Base-by-base conservation (phyloP, 2,329 filamentous ascomycete genomes). In the Penicillium oxalicum region DNA sequence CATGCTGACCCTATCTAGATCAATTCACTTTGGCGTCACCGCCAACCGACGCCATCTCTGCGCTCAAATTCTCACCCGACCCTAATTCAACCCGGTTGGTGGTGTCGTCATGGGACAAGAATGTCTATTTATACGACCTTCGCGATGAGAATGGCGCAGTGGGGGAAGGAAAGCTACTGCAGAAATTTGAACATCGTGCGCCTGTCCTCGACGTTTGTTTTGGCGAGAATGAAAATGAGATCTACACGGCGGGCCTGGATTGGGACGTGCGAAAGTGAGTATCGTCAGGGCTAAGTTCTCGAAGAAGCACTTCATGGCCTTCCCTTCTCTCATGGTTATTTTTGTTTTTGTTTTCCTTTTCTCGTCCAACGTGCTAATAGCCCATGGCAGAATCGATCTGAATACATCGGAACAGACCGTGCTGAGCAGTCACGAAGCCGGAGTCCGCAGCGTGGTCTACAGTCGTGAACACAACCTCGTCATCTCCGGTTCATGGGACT, bases 51-150 rank as follows among this genome's bases (percentile, higher is more conserved):
- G 88, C 87, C 61, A 86, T 97, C 61, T 95, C 91, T 41, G 79
- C 89, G 25, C 76, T 97, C 62, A 83, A 83, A 64, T 98, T 95
- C 77, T 88, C 91, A 56, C 87, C 89, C 33, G 74, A 78, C 56
- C 86, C 89, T 25, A 73, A 78, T 52, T 82, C 84, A n/a, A 79
- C 84, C 46, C 86, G 84, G 59, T 79, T 98, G 34, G 81, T 94
- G n/a, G 91, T 91, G 60, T 86, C 91, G 9, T 95, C 90, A 48
- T 98, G 93, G 93, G 91, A 97, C 72, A 88, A 84, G 70, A 82
- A 88, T 67, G 82, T 95, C 48, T 95, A 96, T 70, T 77, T 91
- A 45, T 97, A 97, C 76, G 88, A 95, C 64, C 79, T 86, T 50
- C 73, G 75, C 13, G 70, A 71, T 40, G 74, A 74, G 53, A 78